Percentiles rank a stretch among this genome's conserved stretches.
Conservation (phyloP, 208 protist genomes). For the Crithidia bombi region DNA sequence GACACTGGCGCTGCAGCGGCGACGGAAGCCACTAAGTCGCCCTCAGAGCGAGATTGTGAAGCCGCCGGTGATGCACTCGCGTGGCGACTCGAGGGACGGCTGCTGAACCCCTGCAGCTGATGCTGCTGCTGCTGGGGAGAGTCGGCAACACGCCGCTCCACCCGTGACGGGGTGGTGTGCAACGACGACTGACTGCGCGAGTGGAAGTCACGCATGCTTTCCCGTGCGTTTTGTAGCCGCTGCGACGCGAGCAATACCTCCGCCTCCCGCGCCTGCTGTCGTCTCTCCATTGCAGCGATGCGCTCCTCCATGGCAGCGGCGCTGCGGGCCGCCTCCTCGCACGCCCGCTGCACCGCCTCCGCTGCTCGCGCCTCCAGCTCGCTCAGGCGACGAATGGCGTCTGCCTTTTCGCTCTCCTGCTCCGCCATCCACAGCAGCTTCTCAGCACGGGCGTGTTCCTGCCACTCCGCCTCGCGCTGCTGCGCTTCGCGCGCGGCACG, state of each 20-base stretch:
- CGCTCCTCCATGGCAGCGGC: slow-evolving; percentile 47
- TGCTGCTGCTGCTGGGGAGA: slow-evolving; percentile 1
- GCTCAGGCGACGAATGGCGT: slow-evolving; percentile 38
- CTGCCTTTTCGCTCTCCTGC: slow-evolving; percentile 39
- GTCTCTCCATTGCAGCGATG: slow-evolving; percentile 48
- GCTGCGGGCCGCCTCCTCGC: slow-evolving; percentile 42
- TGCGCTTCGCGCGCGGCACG: slow-evolving; percentile 38
- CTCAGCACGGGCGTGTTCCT: slow-evolving; percentile 32
- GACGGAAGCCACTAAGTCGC: not conserved
- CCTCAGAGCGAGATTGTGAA: slow-evolving; percentile 22
- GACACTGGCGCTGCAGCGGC: not conserved
- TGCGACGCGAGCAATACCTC: slow-evolving; percentile 46
- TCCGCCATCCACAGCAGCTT: slow-evolving; percentile 40
- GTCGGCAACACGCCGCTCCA: not conserved
- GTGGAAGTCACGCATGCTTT: slow-evolving; percentile 37
- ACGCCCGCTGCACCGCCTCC: slow-evolving; percentile 45
- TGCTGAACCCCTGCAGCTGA: slow-evolving; percentile 3
- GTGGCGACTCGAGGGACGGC: not conserved
- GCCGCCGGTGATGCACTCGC: not conserved
- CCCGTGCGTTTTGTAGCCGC: slow-evolving; percentile 28
- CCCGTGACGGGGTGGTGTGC: slow-evolving; percentile 20
- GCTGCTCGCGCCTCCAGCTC: slow-evolving; percentile 44
- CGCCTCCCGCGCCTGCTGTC: slow-evolving; percentile 44
- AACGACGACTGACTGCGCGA: slow-evolving; percentile 25
- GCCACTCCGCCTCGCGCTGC: slow-evolving; percentile 41